phyloP scores from a whole-genome alignment of 1,284 basidiomycete species.

The Ustilago lituana region DNA sequence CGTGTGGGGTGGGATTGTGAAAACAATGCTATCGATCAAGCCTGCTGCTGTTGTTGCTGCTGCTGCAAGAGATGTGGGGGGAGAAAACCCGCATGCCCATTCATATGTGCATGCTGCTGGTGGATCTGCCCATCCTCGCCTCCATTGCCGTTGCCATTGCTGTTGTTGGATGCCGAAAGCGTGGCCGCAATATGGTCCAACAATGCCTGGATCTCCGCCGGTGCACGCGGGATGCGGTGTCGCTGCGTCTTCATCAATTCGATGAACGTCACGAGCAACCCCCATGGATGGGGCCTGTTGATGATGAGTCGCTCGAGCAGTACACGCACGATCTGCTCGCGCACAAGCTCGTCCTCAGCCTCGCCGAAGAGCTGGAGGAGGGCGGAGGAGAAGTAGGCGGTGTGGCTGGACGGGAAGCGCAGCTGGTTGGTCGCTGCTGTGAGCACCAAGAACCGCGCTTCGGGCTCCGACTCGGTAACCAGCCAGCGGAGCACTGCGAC shows the following conservation, averaged over 20 bases:
- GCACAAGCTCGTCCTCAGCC: conserved; percentile 74
- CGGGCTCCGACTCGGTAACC: conserved; percentile 83
- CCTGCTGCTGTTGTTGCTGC: conserved; percentile 23
- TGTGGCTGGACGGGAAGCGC: conserved; percentile 71
- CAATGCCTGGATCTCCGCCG: conserved; percentile 62
- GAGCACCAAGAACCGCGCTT: conserved; percentile 95
- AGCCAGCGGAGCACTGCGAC: conserved; percentile 79
- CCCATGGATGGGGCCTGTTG: conserved; percentile 96
- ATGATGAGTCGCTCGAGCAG: conserved; percentile 92
- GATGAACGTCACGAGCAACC: conserved; percentile 89
- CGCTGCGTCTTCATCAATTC: conserved; percentile 74
- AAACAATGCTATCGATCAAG: background rate
- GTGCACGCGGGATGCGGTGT: conserved; percentile 54
- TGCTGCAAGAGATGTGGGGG: conserved; percentile 29
- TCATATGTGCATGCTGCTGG: conserved; percentile 25
- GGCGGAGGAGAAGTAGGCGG: conserved; percentile 82
- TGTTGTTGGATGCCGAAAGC: conserved; percentile 15
- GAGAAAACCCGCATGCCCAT: conserved; percentile 26
- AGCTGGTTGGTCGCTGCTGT: conserved; percentile 91
- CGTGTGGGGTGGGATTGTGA: background rate
- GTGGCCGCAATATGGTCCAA: conserved; percentile 60
- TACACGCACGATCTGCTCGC: conserved; percentile 89
- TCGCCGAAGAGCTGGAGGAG: conserved; percentile 83
- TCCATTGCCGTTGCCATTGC: conserved; percentile 6
- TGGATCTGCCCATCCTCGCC: conserved; percentile 18